Conservation (phyloP, 2,329 filamentous ascomycete genomes). For the Stagonosporopsis chrysanthemi region DNA sequence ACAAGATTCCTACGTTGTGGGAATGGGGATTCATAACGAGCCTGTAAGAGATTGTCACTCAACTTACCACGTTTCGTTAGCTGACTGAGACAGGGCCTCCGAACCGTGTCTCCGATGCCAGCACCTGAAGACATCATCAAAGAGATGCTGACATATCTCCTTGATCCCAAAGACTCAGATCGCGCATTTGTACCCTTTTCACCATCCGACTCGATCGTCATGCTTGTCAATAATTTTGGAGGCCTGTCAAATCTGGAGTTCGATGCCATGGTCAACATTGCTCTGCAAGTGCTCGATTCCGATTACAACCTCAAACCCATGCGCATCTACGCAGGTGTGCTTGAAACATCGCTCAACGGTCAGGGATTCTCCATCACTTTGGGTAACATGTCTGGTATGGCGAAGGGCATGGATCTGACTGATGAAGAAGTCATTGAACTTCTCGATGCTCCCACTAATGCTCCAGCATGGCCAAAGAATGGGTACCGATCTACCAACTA, state of each 20-base stretch:
- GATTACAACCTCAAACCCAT: slow-evolving; percentile 59
- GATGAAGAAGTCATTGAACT: slow-evolving; percentile 55
- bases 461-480: slow-evolving; percentile 61
- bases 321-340: slow-evolving; percentile 57
- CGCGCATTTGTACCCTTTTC: slow-evolving; percentile 59
- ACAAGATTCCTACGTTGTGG: slow-evolving; percentile 49
- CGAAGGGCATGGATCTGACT: slow-evolving; percentile 50
- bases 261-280: slow-evolving; percentile 56
- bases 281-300: slow-evolving; percentile 50
- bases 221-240: slow-evolving; percentile 60
- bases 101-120: slow-evolving; percentile 57
- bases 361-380: slow-evolving; percentile 65
- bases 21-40: slow-evolving; percentile 62
- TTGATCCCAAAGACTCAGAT: slow-evolving; percentile 57
- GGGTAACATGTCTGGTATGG: slow-evolving; percentile 59
- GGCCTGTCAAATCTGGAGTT: slow-evolving; percentile 58
- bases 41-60: slow-evolving; percentile 44
- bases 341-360: slow-evolving; percentile 63
- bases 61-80: not conserved
- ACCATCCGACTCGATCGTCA: slow-evolving; percentile 53
- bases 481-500: slow-evolving; percentile 47
- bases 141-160: slow-evolving; percentile 58
- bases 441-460: slow-evolving; percentile 60
- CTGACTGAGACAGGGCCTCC: slow-evolving; percentile 49
- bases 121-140: slow-evolving; percentile 57